These are phyloP conservation scores for Simmondsia chinensis DNA, from an alignment of 148 eudicot species.

Conservation along the genomic window DNA sequence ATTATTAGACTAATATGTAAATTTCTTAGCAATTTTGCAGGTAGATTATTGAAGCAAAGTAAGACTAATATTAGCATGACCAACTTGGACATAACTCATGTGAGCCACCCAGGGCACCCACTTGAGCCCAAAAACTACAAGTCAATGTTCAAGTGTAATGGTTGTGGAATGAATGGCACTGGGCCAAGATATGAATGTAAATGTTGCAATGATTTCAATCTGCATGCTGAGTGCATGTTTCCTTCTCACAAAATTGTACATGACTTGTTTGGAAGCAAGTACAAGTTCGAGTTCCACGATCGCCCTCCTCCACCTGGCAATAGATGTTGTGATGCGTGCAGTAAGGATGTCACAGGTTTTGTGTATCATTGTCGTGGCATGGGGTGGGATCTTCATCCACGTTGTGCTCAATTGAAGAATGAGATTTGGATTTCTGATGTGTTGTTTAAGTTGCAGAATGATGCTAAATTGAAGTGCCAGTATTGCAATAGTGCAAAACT, in stretches of 20 bases:
- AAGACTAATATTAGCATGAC: background rate
- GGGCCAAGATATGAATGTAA: conserved; percentile 3
- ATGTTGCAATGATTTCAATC: background rate
- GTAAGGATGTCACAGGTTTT: conserved; percentile 5
- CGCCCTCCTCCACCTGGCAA: background rate
- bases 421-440: conserved; percentile 2
- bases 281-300: background rate
- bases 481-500: conserved; percentile 1
- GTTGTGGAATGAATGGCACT: conserved; percentile 3
- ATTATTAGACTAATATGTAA: too few relatives aligned
- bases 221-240: conserved; percentile 2
- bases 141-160: conserved; percentile 4
- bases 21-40: background rate
- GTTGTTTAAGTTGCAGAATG: conserved; percentile 4
- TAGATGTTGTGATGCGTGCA: conserved; percentile 11
- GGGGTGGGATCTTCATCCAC: conserved; percentile 11
- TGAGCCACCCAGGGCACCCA: conserved; percentile 6
- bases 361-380: conserved; percentile 3
- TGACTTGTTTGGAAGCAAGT: background rate
- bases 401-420: conserved; percentile 6
- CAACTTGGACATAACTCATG: background rate
- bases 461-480: conserved; percentile 4
- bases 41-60: background rate
- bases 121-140: too few relatives aligned
- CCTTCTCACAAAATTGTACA: too few relatives aligned